These are phyloP conservation scores for Aspergillus leporis DNA, from an alignment of 495 filamentous ascomycete species.

Conservation along the genomic window DNA sequence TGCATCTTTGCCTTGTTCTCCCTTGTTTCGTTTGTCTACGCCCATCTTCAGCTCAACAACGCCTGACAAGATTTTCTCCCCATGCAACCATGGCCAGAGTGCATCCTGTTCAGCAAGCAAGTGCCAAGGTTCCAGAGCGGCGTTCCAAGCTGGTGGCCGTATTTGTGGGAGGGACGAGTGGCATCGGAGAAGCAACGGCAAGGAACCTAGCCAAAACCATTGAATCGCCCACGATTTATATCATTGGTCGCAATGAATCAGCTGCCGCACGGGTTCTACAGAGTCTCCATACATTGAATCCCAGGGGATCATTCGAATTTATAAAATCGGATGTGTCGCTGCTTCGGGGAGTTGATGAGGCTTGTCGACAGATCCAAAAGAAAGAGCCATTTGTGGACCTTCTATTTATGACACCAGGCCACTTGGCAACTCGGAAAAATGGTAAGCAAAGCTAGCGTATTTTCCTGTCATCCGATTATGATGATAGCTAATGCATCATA, in stretches of 20 bases:
- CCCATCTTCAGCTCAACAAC: not conserved
- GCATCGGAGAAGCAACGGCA: constrained; percentile 58
- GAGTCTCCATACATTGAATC: constrained; percentile 36
- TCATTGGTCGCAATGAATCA: constrained; percentile 49
- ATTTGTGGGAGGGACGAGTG: constrained; percentile 63
- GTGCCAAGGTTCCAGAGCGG: not conserved
- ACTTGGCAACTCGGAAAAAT: constrained; percentile 11
- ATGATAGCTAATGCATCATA: constrained; percentile 11
- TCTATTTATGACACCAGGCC: constrained; percentile 48
- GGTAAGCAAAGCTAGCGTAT: constrained; percentile 13
- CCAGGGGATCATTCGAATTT: constrained; percentile 48
- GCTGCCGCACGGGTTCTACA: constrained; percentile 33
- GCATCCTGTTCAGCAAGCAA: not conserved
- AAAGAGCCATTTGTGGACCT: constrained; percentile 60
- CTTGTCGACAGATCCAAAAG: constrained; percentile 54
- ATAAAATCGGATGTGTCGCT: constrained; percentile 59
- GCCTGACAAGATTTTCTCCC: not conserved
- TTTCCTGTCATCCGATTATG: not conserved
- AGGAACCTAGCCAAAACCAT: constrained; percentile 51
- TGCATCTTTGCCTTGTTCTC: not conserved
- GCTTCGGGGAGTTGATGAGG: constrained; percentile 57
- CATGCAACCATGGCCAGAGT: not conserved
- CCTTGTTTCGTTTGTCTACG: not conserved
- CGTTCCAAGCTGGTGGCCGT: constrained; percentile 43
- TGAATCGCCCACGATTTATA: constrained; percentile 40